phyloP scores from a whole-genome alignment of 1,284 basidiomycete genomes.

The Singerocomus rubriflavus region DNA sequence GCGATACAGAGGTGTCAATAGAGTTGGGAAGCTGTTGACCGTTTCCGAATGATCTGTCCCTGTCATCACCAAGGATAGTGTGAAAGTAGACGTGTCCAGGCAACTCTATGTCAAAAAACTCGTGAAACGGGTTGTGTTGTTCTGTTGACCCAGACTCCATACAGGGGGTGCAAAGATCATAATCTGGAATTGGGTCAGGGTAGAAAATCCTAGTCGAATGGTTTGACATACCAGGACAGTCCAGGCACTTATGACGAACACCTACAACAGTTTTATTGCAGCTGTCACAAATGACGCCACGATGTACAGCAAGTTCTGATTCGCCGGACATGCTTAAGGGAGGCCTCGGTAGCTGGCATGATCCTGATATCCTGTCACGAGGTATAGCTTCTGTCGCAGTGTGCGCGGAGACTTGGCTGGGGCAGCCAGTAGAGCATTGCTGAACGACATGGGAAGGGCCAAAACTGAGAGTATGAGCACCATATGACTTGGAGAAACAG shows the following conservation, averaged over 20 bases:
- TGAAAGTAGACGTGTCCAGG: constrained; percentile 66
- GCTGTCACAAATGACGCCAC: constrained; percentile 38
- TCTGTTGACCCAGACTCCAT: constrained; percentile 43
- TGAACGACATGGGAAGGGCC: constrained; percentile 30
- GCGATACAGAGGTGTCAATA: constrained; percentile 4
- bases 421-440: constrained; percentile 7
- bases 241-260: constrained; percentile 70
- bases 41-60: background rate
- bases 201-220: background rate
- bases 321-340: background rate
- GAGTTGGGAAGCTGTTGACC: constrained; percentile 1
- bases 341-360: background rate
- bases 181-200: constrained; percentile 43
- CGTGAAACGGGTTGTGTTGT: constrained; percentile 56
- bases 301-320: constrained; percentile 15
- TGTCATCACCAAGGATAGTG: constrained; percentile 44
- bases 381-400: background rate
- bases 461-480: constrained; percentile 30
- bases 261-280: constrained; percentile 58
- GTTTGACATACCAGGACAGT: constrained; percentile 54
- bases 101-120: constrained; percentile 65
- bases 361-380: background rate
- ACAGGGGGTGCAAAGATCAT: constrained; percentile 66
- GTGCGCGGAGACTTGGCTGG: constrained; percentile 4
- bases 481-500: constrained; percentile 30